Base-by-base conservation (phyloP, 495 filamentous ascomycete species). In the Trichoderma erinaceum region DNA sequence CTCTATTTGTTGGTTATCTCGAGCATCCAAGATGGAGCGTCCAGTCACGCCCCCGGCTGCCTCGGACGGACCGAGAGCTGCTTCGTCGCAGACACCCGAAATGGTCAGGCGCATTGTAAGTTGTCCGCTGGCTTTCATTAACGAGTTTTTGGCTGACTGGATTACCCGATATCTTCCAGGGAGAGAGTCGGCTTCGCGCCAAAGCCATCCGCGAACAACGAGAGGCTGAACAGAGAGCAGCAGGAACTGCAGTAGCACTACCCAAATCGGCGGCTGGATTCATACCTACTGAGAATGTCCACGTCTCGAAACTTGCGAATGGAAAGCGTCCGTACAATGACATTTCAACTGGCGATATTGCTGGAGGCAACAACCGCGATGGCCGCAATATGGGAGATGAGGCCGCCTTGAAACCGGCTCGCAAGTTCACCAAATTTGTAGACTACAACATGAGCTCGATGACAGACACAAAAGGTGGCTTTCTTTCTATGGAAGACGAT, bases 361-460 rank as follows among this genome's bases (percentile, higher is more conserved):
- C 65, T 13, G 63, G 13, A 12, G 63, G 63, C 32, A 92, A 82
- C 13, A 81, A 84, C 65, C 90, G 91, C 71, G 90, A 96, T 82
- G 91, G 86, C 7, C 84, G 75, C 64, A 66, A 70, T 8, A 41
- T 75, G 21, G 73, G 77, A 23, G 84, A 87, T 27, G 81, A 83
- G 41, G 79, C 75, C 64, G 78, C 83, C 16, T 90, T 96, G 69
- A 85, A 84, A 68, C 86, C 89, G 2, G 89, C 88, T 64, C 85
- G 84, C 67, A 97, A 94, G 71, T 97, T 97, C 72, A 85, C 87
- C 56, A 92, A 93, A 77, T 98, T 88, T 78, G 91, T 99, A 71
- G 95, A 99, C 68, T 97, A 97, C 77, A 96, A 99, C 79, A 93
- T 99, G 71, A 91, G 89, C 70, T 92, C 92, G 79, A 99, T 99